Conservation (phyloP, 768 basidiomycete species). For the Suillus weaverae region DNA sequence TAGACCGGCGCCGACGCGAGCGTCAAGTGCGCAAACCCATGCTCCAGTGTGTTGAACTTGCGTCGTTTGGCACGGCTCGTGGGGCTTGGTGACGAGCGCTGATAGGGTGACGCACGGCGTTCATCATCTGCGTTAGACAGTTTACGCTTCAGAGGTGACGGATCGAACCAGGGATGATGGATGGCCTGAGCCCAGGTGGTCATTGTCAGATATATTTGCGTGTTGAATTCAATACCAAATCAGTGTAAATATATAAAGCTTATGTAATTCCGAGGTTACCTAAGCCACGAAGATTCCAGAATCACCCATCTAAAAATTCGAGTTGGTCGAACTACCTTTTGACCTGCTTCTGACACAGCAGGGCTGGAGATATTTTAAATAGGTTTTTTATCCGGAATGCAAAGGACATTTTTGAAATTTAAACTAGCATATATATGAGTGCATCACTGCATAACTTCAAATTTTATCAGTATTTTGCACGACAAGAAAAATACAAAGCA, state of each 20-base stretch:
- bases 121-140: slow-evolving; percentile 20
- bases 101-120: slow-evolving; percentile 13
- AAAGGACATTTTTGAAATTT: no score
- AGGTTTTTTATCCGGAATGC: no score
- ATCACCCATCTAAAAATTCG: no score
- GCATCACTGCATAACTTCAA: no score
- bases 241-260: not conserved
- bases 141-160: slow-evolving; percentile 43
- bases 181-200: slow-evolving; percentile 37
- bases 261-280: not conserved
- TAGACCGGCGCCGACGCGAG: slow-evolving; percentile 17
- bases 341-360: no score
- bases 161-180: slow-evolving; percentile 47
- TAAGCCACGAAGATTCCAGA: slow-evolving; percentile 1
- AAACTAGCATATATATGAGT: no score
- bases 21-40: slow-evolving; percentile 54
- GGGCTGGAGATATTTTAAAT: no score
- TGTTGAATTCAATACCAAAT: not conserved
- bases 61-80: slow-evolving; percentile 52
- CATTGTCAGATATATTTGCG: slow-evolving; percentile 18
- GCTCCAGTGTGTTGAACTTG: slow-evolving; percentile 51
- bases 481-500: no score
- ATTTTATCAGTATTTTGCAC: no score
- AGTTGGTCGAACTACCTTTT: no score
- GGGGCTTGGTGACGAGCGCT: slow-evolving; percentile 38